phyloP scores from a whole-genome alignment of 345 rosid species.

The Salix brachista region DNA sequence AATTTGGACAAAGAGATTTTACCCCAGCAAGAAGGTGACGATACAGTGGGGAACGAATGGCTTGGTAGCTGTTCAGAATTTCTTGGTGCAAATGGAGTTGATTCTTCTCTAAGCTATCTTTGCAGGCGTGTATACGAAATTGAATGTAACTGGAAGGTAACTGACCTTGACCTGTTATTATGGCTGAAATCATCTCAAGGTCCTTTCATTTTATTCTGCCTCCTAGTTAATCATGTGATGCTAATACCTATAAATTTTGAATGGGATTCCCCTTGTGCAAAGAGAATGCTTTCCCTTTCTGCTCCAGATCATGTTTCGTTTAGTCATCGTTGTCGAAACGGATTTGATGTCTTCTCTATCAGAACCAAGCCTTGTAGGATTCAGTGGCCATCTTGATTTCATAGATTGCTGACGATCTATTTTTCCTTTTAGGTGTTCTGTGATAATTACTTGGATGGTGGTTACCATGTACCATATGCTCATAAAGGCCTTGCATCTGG shows the following conservation, averaged over 20 bases:
- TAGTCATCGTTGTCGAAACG: neutral
- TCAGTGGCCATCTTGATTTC: neutral
- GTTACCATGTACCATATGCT: conserved; percentile 94
- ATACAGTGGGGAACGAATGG: conserved; percentile 58
- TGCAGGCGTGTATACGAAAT: conserved; percentile 74
- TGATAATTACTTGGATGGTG: conserved; percentile 96
- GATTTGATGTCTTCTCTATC: neutral
- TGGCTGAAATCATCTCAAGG: neutral
- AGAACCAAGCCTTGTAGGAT: neutral
- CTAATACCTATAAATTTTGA: neutral
- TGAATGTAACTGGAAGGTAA: conserved; percentile 92
- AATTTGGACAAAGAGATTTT: conserved; percentile 38
- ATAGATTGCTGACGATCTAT: conserved; percentile 5
- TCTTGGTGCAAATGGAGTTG: conserved; percentile 55
- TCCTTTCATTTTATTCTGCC: neutral
- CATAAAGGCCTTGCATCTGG: conserved; percentile 83
- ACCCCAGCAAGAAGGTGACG: conserved; percentile 24
- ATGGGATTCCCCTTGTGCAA: neutral
- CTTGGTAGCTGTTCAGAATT: conserved; percentile 64
- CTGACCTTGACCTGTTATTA: neutral
- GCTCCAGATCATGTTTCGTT: neutral
- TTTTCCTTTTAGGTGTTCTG: conserved; percentile 68
- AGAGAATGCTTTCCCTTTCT: neutral
- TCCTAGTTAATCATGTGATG: neutral
- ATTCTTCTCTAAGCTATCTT: conserved; percentile 49